These are phyloP conservation scores for Rhynchospora tenuis DNA, from an alignment of 176 grass and related monocot genomes.

Conservation along the genomic window DNA sequence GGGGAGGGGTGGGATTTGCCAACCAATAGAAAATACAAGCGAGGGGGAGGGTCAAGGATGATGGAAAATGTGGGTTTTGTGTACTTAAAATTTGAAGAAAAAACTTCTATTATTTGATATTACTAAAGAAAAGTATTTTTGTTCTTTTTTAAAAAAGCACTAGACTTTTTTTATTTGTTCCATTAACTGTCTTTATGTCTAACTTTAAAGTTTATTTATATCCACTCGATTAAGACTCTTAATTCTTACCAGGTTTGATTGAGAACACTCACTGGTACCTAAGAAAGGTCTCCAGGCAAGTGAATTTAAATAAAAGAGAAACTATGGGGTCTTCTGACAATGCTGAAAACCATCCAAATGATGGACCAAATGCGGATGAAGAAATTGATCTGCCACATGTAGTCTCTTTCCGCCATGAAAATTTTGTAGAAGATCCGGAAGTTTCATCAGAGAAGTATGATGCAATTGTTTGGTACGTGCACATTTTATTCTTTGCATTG, in stretches of 20 bases:
- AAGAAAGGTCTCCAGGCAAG: slow-evolving; percentile 34
- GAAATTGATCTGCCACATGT: slow-evolving; percentile 38
- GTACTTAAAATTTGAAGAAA: neutral
- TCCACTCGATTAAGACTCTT: neutral
- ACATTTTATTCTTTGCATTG: neutral
- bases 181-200: neutral
- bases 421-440: slow-evolving; percentile 58
- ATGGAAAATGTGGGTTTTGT: neutral
- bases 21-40: neutral
- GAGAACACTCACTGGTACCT: slow-evolving; percentile 76
- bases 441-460: slow-evolving; percentile 75
- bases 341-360: slow-evolving; percentile 24
- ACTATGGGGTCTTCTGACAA: slow-evolving; percentile 8
- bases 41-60: neutral
- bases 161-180: neutral
- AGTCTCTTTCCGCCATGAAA: slow-evolving; percentile 59
- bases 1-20: no score
- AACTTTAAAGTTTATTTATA: neutral
- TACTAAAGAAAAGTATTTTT: neutral
- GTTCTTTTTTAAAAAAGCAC: neutral
- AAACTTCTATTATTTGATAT: neutral
- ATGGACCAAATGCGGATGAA: slow-evolving; percentile 11
- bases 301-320: slow-evolving; percentile 23
- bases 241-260: slow-evolving; percentile 58
- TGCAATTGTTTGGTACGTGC: slow-evolving; percentile 81